phyloP scores from a whole-genome alignment of 108 stramenopile species.

The Pseudonitzschia multiseries region DNA sequence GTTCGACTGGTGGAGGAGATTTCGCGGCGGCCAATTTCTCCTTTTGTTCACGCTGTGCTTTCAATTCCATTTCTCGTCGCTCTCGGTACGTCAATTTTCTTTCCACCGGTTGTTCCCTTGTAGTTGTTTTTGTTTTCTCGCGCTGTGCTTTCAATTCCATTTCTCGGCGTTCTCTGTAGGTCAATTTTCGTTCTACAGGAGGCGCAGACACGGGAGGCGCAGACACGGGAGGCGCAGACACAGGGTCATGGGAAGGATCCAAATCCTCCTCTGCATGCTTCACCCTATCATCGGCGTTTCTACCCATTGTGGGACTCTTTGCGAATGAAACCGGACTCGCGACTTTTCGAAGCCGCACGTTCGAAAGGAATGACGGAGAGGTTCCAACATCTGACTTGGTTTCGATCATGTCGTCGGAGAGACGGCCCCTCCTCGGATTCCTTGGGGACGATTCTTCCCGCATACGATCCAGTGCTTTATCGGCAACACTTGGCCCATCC shows the following conservation, averaged over 20 bases:
- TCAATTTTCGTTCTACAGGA: slow-evolving; percentile 31
- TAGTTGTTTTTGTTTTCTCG: slow-evolving; percentile 20
- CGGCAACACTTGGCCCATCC: not conserved
- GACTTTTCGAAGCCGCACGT: slow-evolving; percentile 44
- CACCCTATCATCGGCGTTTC: not conserved
- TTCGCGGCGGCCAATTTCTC: slow-evolving; percentile 4
- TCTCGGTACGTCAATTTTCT: slow-evolving; percentile 40
- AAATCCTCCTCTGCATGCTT: not conserved
- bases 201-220: not conserved
- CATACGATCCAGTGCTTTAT: slow-evolving; percentile 17
- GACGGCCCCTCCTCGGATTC: not conserved
- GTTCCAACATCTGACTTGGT: slow-evolving; percentile 20
- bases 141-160: slow-evolving; percentile 27
- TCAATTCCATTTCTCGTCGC: slow-evolving; percentile 36
- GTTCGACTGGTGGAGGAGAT: not conserved
- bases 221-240: too few species aligned
- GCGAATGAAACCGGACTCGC: not conserved
- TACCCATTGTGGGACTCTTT: not conserved
- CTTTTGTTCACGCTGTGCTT: slow-evolving; percentile 31
- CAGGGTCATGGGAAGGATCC: not conserved
- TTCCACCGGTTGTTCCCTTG: slow-evolving; percentile 6
- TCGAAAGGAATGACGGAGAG: slow-evolving; percentile 40
- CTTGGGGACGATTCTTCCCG: slow-evolving; percentile 9
- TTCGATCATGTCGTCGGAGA: not conserved
- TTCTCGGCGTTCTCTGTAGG: slow-evolving; percentile 41